phyloP scores from a whole-genome alignment of 148 eudicot species.

The Rhododendron henanense region DNA sequence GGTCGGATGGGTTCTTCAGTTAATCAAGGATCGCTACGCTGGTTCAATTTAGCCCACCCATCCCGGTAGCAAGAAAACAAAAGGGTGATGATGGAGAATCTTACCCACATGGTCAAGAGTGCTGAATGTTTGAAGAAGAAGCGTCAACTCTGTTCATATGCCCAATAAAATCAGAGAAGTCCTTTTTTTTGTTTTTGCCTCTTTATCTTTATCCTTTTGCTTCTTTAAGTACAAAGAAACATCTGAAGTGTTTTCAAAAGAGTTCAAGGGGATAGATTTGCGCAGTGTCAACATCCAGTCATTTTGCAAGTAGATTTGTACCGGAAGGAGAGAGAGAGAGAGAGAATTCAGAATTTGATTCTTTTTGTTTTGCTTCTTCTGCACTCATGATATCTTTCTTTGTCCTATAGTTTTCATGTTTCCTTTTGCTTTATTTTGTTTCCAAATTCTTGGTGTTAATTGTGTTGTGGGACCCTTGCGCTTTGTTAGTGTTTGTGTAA shows the following conservation, averaged over 20 bases:
- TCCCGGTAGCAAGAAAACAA: not conserved
- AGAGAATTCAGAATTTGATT: conserved; percentile 10
- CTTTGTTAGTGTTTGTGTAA: too few species aligned
- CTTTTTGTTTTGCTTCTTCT: conserved; percentile 20
- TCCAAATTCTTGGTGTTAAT: conserved; percentile 19
- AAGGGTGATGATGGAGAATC: not conserved
- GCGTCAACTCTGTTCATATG: conserved; percentile 5
- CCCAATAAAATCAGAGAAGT: conserved; percentile 2
- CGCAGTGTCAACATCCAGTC: conserved; percentile 21
- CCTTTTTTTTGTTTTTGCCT: conserved; percentile 7
- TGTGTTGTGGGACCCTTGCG: too few species aligned
- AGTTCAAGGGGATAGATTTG: not conserved
- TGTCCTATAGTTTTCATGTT: not conserved
- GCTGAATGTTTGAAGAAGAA: conserved; percentile 21
- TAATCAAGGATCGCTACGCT: not conserved
- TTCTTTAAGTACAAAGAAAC: conserved; percentile 9
- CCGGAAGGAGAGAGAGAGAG: conserved; percentile 1
- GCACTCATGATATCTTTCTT: conserved; percentile 11
- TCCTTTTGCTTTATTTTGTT: conserved; percentile 17
- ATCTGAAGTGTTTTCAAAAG: conserved; percentile 3
- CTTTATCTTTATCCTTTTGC: conserved; percentile 1
- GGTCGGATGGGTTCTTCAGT: too few species aligned
- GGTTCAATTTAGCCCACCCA: not conserved
- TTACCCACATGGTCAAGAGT: conserved; percentile 1
- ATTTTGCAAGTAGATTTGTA: conserved; percentile 14